Evolutionary conservation across 768 basidiomycete species (phyloP).

Genomic region (Mrakia frigida): DNA sequence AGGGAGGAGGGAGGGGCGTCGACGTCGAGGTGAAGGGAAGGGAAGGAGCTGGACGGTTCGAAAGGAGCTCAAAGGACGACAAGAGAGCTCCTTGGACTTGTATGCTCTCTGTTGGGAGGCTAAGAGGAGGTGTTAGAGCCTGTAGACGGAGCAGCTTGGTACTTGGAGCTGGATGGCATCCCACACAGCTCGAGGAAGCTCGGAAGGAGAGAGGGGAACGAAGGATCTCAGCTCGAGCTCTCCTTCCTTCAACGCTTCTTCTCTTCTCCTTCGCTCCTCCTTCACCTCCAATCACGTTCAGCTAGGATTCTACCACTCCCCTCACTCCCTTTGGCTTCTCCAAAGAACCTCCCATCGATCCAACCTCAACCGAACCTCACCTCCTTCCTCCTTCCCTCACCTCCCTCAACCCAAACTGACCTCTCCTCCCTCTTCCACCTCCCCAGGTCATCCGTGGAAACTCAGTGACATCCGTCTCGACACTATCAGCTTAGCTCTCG

Average conservation of each 20-base stretch:
- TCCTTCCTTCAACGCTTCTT: neutral
- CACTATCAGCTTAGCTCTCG: slow-evolving; percentile 16
- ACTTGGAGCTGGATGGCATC: neutral
- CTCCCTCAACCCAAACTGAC: neutral
- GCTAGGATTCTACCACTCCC: too few relatives aligned
- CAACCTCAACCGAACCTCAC: slow-evolving; percentile 23
- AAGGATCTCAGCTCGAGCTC: neutral
- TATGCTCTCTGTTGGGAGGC: too few relatives aligned
- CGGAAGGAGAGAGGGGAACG: neutral
- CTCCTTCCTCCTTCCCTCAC: neutral
- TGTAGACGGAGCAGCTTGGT: neutral
- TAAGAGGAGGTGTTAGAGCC: neutral
- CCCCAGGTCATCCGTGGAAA: slow-evolving; percentile 89
- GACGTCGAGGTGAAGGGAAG: neutral
- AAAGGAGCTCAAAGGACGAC: neutral
- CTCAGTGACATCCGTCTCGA: slow-evolving; percentile 67
- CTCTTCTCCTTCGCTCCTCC: neutral
- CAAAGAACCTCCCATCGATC: too few relatives aligned
- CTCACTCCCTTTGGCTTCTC: too few relatives aligned
- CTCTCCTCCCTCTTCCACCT: slow-evolving; percentile 15
- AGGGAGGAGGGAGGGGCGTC: neutral
- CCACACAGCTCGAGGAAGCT: neutral
- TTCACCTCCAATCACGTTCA: too few relatives aligned
- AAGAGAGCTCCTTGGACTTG: neutral
- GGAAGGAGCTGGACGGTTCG: neutral